These are phyloP conservation scores for Phialemoniopsis sp. DNA, from an alignment of 2,329 filamentous ascomycete species.

Conservation along the genomic window DNA sequence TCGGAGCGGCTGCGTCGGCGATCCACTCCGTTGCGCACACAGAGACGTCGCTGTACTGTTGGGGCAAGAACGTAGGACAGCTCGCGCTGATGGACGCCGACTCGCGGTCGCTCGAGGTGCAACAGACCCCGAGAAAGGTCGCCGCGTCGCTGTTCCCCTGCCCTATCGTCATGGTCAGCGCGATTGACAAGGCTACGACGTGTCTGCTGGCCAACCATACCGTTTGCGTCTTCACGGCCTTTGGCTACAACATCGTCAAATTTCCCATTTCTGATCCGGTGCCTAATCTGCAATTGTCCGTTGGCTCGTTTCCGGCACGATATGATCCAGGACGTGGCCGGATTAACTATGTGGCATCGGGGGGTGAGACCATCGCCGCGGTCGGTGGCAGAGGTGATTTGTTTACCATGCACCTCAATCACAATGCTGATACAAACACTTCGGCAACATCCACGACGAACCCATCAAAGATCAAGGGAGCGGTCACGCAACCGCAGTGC, in stretches of 20 bases:
- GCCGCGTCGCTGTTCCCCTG: constrained; percentile 77
- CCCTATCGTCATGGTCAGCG: constrained; percentile 73
- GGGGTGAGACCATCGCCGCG: constrained; percentile 88
- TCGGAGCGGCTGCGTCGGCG: constrained; percentile 82
- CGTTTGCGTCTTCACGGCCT: constrained; percentile 92
- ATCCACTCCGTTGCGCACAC: constrained; percentile 92
- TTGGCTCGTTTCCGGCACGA: constrained; percentile 60
- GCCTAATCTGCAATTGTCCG: constrained; percentile 63
- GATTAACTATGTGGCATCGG: constrained; percentile 74
- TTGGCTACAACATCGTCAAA: constrained; percentile 86
- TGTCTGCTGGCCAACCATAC: constrained; percentile 82
- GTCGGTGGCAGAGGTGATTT: constrained; percentile 81
- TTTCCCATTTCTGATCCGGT: constrained; percentile 71
- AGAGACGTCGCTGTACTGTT: constrained; percentile 77
- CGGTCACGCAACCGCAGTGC: constrained; percentile 71
- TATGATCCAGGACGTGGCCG: constrained; percentile 51
- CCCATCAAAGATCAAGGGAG: constrained; percentile 81
- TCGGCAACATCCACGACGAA: constrained; percentile 78
- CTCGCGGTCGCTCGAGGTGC: constrained; percentile 83
- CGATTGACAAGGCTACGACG: constrained; percentile 85
- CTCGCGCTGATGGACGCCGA: constrained; percentile 93
- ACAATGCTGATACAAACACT: constrained; percentile 58
- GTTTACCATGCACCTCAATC: constrained; percentile 76
- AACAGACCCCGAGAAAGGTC: constrained; percentile 78
- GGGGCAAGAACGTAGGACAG: constrained; percentile 93